Percentiles rank a stretch among this genome's conserved stretches.
These are phyloP conservation scores for Candida fluviatilis DNA, from an alignment of 805 yeast genomes.

Conservation along the genomic window DNA sequence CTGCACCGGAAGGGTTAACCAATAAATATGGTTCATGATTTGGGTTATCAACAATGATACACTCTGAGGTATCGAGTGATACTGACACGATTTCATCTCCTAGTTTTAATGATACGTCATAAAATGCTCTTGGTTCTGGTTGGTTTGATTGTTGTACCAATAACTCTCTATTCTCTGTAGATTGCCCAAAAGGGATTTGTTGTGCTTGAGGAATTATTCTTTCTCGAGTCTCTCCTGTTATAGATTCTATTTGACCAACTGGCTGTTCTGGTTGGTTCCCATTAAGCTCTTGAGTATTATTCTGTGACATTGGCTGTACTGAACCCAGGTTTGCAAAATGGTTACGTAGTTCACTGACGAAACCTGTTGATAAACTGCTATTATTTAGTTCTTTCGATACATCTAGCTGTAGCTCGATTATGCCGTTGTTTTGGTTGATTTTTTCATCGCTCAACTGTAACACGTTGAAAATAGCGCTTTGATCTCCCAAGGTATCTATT, in stretches of 20 bases:
- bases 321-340: too few relatives aligned
- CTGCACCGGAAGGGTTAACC: slow-evolving; percentile 32
- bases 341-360: background rate
- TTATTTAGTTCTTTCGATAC: slow-evolving; percentile 6
- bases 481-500: slow-evolving; percentile 2
- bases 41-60: slow-evolving; percentile 35
- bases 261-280: too few relatives aligned
- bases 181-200: background rate
- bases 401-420: slow-evolving; percentile 12
- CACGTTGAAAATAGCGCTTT: slow-evolving; percentile 8
- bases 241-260: too few relatives aligned
- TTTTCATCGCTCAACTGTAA: slow-evolving; percentile 10
- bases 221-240: slow-evolving; percentile 12
- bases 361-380: background rate
- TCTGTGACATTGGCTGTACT: too few relatives aligned
- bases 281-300: too few relatives aligned
- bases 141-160: slow-evolving; percentile 26
- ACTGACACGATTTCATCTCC: slow-evolving; percentile 13
- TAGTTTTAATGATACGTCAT: slow-evolving; percentile 17
- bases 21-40: slow-evolving; percentile 34
- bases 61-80: slow-evolving; percentile 34
- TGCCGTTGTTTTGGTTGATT: slow-evolving; percentile 7
- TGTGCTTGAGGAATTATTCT: slow-evolving; percentile 10
- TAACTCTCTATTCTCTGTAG: slow-evolving; percentile 8
- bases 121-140: slow-evolving; percentile 16